phyloP scores from a whole-genome alignment of 768 basidiomycete genomes.

The Podaxis carcinomalis region DNA sequence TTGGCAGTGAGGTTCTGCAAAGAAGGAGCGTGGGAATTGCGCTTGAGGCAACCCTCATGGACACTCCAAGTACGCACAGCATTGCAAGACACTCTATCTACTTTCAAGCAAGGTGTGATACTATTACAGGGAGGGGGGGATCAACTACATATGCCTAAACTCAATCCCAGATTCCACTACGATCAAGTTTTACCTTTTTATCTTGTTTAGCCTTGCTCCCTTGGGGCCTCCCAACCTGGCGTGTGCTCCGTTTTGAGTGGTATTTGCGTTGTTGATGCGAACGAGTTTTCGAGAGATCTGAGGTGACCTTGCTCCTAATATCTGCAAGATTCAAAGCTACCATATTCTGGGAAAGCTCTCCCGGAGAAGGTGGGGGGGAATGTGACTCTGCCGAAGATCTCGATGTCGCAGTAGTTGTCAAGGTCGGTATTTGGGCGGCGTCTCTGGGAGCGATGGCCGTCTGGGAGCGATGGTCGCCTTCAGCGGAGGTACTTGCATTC shows the following conservation, averaged over 20 bases:
- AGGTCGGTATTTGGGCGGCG: constrained; percentile 19
- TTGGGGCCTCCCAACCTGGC: constrained; percentile 61
- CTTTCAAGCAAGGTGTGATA: no score
- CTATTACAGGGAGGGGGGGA: no score
- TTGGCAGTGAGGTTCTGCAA: not conserved
- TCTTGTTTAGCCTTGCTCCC: constrained; percentile 89
- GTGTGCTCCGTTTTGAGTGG: constrained; percentile 68
- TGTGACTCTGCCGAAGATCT: constrained; percentile 51
- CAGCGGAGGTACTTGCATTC: not conserved
- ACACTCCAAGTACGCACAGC: no score
- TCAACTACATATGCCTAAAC: not conserved
- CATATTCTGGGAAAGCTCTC: constrained; percentile 35
- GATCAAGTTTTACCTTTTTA: constrained; percentile 55
- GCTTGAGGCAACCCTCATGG: no score
- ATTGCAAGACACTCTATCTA: no score
- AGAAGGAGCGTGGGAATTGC: constrained; percentile 11
- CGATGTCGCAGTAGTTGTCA: constrained; percentile 30
- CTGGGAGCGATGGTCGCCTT: not conserved
- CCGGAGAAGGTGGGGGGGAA: constrained; percentile 35
- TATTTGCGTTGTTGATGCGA: constrained; percentile 67
- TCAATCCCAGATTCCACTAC: constrained; percentile 58
- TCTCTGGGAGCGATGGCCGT: not conserved
- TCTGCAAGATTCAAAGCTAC: constrained; percentile 38
- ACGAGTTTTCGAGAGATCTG: constrained; percentile 55
- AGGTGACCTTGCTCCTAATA: constrained; percentile 56